Evolutionary conservation across 2,329 filamentous ascomycete species (phyloP).

Genomic region (Colletotrichum tabaci): DNA sequence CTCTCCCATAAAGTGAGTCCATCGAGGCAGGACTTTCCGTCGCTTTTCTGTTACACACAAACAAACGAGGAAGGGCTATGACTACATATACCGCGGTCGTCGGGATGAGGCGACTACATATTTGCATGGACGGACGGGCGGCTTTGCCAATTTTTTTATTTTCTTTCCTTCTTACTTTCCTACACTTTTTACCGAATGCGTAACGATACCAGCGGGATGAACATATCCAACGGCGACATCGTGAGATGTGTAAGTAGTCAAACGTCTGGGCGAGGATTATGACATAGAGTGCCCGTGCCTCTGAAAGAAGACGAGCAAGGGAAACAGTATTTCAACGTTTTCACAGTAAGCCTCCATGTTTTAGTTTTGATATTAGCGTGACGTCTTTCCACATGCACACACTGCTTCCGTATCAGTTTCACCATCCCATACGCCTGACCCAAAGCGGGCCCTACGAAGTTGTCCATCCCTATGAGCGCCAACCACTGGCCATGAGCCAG

Average conservation of each 20-base stretch:
- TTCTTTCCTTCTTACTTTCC: background rate
- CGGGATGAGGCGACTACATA: conserved; percentile 2
- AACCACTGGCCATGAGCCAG: conserved; percentile 4
- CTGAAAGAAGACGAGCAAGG: conserved; percentile 15
- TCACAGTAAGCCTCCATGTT: background rate
- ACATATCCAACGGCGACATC: conserved; percentile 5
- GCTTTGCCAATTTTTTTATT: background rate
- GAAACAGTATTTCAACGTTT: background rate
- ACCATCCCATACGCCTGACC: conserved; percentile 22
- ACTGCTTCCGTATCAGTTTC: conserved; percentile 38
- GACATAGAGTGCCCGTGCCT: conserved; percentile 30
- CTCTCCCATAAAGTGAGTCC: background rate
- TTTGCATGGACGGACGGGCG: conserved; percentile 20
- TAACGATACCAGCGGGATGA: conserved; percentile 8
- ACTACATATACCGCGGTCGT: conserved; percentile 4
- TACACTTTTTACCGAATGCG: conserved; percentile 14
- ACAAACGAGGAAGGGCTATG: background rate
- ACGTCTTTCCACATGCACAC: conserved; percentile 7
- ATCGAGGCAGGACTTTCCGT: background rate
- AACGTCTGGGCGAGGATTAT: conserved; percentile 16
- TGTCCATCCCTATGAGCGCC: conserved; percentile 9
- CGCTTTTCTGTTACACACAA: background rate
- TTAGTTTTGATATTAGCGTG: background rate
- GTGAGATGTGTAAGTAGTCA: conserved; percentile 1
- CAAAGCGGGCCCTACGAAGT: conserved; percentile 3